Evolutionary conservation across 139 green algal genomes (phyloP).

Genomic region (Raphidocelis subcapitata): DNA sequence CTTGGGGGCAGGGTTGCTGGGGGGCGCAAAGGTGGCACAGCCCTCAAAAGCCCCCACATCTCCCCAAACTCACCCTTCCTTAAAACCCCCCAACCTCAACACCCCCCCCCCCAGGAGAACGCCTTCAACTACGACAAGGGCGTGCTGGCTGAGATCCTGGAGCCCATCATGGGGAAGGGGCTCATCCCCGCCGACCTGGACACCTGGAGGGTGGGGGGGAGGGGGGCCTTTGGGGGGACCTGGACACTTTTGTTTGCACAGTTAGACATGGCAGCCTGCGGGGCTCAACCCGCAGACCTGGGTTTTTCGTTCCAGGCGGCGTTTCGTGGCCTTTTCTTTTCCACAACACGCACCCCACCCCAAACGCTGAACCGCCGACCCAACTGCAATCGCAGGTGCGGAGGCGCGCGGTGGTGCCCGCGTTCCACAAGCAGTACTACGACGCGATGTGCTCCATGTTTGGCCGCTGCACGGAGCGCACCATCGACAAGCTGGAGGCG

Average conservation of each 20-base stretch:
- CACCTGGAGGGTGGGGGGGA: slow-evolving; percentile 51
- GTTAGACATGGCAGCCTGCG: too few relatives aligned
- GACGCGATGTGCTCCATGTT: slow-evolving; percentile 90
- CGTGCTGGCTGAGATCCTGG: slow-evolving; percentile 97
- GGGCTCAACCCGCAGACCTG: too few relatives aligned
- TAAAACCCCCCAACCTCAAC: background rate
- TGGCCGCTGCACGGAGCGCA: slow-evolving; percentile 60
- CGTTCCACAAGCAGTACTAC: slow-evolving; percentile 96
- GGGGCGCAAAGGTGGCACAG: too few relatives aligned
- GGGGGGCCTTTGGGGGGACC: background rate
- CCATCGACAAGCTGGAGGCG: slow-evolving; percentile 68
- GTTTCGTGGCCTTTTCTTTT: too few relatives aligned
- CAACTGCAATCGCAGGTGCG: slow-evolving; percentile 46
- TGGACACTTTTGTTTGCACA: too few relatives aligned
- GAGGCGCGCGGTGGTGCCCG: slow-evolving; percentile 88
- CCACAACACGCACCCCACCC: too few relatives aligned
- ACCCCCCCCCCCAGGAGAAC: slow-evolving; percentile 78
- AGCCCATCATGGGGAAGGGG: slow-evolving; percentile 99
- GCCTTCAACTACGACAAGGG: slow-evolving; percentile 96
- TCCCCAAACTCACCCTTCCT: background rate
- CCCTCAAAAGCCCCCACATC: too few relatives aligned
- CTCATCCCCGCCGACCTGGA: slow-evolving; percentile 89
- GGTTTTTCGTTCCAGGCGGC: too few relatives aligned
- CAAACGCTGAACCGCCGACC: too few relatives aligned
- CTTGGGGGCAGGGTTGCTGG: too few relatives aligned